These are phyloP conservation scores for Pseudevernia furfuracea DNA, from an alignment of 495 filamentous ascomycete species.

Conservation along the genomic window DNA sequence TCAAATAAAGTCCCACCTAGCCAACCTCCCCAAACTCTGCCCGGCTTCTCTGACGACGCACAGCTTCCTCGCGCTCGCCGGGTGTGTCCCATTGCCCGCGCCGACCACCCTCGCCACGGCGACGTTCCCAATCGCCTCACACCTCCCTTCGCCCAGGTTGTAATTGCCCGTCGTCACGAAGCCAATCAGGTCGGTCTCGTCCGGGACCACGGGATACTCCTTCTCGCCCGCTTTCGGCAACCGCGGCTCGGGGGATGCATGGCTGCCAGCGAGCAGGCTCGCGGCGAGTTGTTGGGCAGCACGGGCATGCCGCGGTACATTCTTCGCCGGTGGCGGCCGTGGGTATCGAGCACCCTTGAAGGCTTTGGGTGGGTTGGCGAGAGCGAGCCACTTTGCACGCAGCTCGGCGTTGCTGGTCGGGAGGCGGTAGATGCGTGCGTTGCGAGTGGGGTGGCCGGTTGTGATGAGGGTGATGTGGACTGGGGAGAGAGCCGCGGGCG, in stretches of 20 bases:
- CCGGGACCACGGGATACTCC: slow-evolving; percentile 59
- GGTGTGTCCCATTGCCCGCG: slow-evolving; percentile 18
- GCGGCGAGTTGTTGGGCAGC: slow-evolving; percentile 36
- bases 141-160: slow-evolving; percentile 67
- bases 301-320: slow-evolving; percentile 19
- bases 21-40: slow-evolving; percentile 66
- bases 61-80: slow-evolving; percentile 34
- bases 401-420: slow-evolving; percentile 43
- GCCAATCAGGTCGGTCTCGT: slow-evolving; percentile 72
- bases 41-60: slow-evolving; percentile 81
- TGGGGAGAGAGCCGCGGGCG: slow-evolving; percentile 31
- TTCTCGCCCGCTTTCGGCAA: slow-evolving; percentile 36
- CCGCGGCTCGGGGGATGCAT: slow-evolving; percentile 25
- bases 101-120: slow-evolving; percentile 48
- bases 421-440: slow-evolving; percentile 66
- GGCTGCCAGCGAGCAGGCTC: slow-evolving; percentile 38
- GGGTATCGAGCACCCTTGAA: neutral
- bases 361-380: slow-evolving; percentile 24
- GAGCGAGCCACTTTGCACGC: slow-evolving; percentile 47
- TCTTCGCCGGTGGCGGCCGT: slow-evolving; percentile 11
- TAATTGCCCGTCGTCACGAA: slow-evolving; percentile 87
- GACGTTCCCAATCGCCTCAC: slow-evolving; percentile 67
- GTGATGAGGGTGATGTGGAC: slow-evolving; percentile 50
- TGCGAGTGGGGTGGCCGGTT: slow-evolving; percentile 53
- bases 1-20: slow-evolving; percentile 59